Evolutionary conservation across 2,329 filamentous ascomycete species (phyloP), one percentile per base, ranked within the genome.

Genomic region (Hypoxylon rubiginosum): DNA sequence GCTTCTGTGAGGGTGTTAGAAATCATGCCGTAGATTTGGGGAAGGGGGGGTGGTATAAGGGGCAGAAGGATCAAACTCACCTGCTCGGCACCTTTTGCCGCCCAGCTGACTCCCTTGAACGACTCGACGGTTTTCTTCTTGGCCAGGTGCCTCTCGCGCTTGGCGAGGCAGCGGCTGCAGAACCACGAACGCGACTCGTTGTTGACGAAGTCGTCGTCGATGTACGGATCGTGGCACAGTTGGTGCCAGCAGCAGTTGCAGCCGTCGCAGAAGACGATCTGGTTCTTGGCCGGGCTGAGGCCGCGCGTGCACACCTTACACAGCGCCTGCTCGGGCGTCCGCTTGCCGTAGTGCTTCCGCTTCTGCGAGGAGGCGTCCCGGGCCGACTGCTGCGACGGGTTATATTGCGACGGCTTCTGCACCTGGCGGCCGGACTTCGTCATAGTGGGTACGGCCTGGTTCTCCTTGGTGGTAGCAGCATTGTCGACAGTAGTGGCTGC

Each of bases 261-360:
- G 15, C 89, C 89, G 78, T 95, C 92, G 80, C 93, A 97, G 78
- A 94, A 93, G 2, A 96, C 92, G 75, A 97, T 94, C 79, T 90
- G 87, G 79, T 96, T 96, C 71, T 82, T 88, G n/a, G 83, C 77
- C 2, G 91, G 90, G 73, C 91, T 92, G 69, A 91, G 86, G 9
- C 91, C 89, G 69, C 92, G 84, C 57, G 89, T 86, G 79, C 93
- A 97, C 68, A 87, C 85, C 72, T 89, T 90, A 81, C 92, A 96
- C 32, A 91, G 83, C 13, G 85, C 84, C 66, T 87, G 82, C 73
- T 89, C 87, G 66, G 73, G 85, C 21, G 86, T 88, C 67, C 88
- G 85, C 79, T 90, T 90, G 66, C 85, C 79, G 84, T 86, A 78
- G 71, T 74, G 77, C 67, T 66, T 78, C 70, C 79, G 76, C 77